phyloP scores from a whole-genome alignment of 164 flowering plant species.

The Pachysandra terminalis region DNA sequence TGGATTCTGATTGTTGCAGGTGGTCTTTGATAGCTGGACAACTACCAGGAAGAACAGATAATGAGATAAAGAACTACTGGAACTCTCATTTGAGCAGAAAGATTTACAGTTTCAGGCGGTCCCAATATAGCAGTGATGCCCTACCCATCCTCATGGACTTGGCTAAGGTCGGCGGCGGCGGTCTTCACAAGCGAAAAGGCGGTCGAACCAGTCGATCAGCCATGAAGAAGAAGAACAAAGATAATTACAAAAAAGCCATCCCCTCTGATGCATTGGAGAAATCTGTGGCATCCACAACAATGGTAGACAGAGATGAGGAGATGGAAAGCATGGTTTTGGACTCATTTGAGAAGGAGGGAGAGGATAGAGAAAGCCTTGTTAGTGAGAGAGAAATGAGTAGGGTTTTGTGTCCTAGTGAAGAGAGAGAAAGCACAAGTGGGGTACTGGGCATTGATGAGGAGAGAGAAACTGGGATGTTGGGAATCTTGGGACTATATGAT shows the following conservation, averaged over 20 bases:
- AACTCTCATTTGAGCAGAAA: slow-evolving; percentile 77
- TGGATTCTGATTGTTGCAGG: slow-evolving; percentile 29
- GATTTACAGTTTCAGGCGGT: slow-evolving; percentile 47
- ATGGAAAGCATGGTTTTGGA: slow-evolving; percentile 1
- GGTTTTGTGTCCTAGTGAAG: neutral
- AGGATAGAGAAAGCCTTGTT: slow-evolving; percentile 10
- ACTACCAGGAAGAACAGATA: slow-evolving; percentile 87
- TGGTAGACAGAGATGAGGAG: slow-evolving; percentile 7
- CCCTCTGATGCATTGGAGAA: neutral
- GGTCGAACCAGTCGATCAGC: slow-evolving; percentile 29
- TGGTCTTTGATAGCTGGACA: slow-evolving; percentile 84
- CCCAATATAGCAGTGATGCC: slow-evolving; percentile 10
- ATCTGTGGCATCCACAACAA: slow-evolving; percentile 9
- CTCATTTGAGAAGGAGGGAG: neutral
- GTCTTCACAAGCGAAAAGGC: slow-evolving; percentile 26
- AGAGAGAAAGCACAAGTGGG: neutral
- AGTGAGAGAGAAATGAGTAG: neutral
- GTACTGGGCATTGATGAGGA: slow-evolving; percentile 5
- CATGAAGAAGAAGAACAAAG: slow-evolving; percentile 35
- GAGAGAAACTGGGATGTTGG: slow-evolving; percentile 16
- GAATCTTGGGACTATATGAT: slow-evolving; percentile 23
- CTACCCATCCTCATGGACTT: slow-evolving; percentile 17
- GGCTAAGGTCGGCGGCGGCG: slow-evolving; percentile 1
- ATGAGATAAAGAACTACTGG: slow-evolving; percentile 91
- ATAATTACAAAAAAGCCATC: neutral